Percentiles rank a stretch among this genome's conserved stretches.
Conservation (phyloP, 106 monocot species). For the Gastrodia elata region DNA sequence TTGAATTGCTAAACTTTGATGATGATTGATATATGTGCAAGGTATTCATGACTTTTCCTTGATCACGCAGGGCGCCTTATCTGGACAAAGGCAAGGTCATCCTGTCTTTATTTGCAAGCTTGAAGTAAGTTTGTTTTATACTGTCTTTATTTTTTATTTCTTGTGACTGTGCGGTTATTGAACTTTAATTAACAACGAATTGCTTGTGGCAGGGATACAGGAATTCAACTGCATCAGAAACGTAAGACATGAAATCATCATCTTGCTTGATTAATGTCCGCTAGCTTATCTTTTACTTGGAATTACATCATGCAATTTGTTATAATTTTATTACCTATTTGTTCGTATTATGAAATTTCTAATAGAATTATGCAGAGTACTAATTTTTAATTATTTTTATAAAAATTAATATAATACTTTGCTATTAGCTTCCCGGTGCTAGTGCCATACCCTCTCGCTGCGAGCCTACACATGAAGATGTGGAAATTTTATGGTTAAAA, state of each 20-base stretch:
- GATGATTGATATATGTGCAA: background rate
- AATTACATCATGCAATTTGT: background rate
- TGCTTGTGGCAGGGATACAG: conserved; percentile 70
- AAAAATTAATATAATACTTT: too few relatives aligned
- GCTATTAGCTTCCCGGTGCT: too few relatives aligned
- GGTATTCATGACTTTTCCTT: conserved; percentile 8
- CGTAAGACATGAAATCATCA: conserved; percentile 41
- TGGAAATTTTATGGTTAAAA: too few relatives aligned
- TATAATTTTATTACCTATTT: background rate
- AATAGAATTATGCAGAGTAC: too few relatives aligned
- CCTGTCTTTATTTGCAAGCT: conserved; percentile 97
- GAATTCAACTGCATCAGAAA: conserved; percentile 59
- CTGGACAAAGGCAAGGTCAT: conserved; percentile 96
- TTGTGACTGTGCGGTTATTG: background rate
- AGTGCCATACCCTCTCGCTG: too few relatives aligned
- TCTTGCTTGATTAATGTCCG: background rate
- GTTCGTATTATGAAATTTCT: background rate
- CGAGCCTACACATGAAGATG: too few relatives aligned
- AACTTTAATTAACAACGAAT: background rate
- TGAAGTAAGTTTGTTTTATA: conserved; percentile 62
- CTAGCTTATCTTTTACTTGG: background rate
- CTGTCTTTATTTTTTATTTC: background rate
- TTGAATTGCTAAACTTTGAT: background rate
- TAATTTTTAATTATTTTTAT: too few relatives aligned
- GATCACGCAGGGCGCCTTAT: conserved; percentile 65